phyloP scores from a whole-genome alignment of 176 grass and related monocot species.

The Paspalum vaginatum region DNA sequence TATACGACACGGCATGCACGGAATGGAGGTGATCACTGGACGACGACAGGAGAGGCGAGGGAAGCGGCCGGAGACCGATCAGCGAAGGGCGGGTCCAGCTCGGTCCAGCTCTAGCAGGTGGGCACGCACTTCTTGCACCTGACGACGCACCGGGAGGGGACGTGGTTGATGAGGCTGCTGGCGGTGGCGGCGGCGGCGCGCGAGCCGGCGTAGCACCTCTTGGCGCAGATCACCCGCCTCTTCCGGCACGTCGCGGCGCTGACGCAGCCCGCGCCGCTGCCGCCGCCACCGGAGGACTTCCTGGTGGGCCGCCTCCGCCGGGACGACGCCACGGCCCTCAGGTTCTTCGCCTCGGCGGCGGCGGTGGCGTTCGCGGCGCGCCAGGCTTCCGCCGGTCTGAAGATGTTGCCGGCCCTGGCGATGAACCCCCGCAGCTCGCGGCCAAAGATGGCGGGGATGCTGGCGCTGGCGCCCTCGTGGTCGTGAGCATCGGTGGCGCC shows the following conservation, averaged over 20 bases:
- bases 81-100: not conserved
- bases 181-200: not conserved
- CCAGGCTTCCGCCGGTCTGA: slow-evolving; percentile 40
- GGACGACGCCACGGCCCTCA: slow-evolving; percentile 29
- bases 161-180: slow-evolving; percentile 31
- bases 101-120: slow-evolving; percentile 59
- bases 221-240: slow-evolving; percentile 74
- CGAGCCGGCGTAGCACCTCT: slow-evolving; percentile 59
- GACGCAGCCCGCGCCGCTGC: slow-evolving; percentile 44
- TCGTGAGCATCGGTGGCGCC: slow-evolving; percentile 11
- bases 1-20: slow-evolving; percentile 5
- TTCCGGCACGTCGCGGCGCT: slow-evolving; percentile 57
- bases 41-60: not conserved
- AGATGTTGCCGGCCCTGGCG: slow-evolving; percentile 46
- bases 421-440: slow-evolving; percentile 42
- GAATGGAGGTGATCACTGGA: too few species aligned
- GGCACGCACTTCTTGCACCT: slow-evolving; percentile 90
- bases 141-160: slow-evolving; percentile 59
- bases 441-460: slow-evolving; percentile 33
- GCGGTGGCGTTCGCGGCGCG: slow-evolving; percentile 15
- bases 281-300: slow-evolving; percentile 6
- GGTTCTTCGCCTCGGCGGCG: not conserved
- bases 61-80: not conserved
- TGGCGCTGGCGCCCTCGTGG: slow-evolving; percentile 18
- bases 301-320: slow-evolving; percentile 14